Evolutionary conservation across 2,329 filamentous ascomycete species (phyloP).

Genomic region (Trichoderma sp.): DNA sequence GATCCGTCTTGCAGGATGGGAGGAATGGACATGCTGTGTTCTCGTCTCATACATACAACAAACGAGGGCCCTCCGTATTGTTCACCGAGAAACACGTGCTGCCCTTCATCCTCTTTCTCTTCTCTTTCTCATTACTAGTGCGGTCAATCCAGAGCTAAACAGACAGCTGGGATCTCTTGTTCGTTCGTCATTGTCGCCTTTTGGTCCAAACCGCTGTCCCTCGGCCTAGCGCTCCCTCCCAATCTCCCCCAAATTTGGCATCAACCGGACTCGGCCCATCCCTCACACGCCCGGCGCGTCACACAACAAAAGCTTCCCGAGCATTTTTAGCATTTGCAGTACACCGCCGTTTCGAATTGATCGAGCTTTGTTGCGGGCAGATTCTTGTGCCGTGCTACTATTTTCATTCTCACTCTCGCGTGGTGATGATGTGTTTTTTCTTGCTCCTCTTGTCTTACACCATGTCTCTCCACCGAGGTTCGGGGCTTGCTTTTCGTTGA

Average conservation of each 20-base stretch:
- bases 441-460: no score
- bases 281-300: conserved; percentile 3
- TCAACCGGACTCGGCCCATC: conserved; percentile 19
- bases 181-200: conserved; percentile 12
- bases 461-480: neutral
- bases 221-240: conserved; percentile 16
- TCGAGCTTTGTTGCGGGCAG: conserved; percentile 18
- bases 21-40: neutral
- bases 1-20: conserved; percentile 20
- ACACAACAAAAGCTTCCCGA: neutral
- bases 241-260: conserved; percentile 21
- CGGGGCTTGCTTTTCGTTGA: neutral
- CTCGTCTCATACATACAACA: neutral
- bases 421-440: no score
- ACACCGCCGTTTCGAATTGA: conserved; percentile 27
- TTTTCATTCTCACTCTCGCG: neutral
- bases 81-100: conserved; percentile 1
- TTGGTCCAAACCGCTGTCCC: conserved; percentile 5
- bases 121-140: neutral
- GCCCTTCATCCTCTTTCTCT: neutral
- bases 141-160: neutral
- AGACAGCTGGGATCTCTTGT: neutral
- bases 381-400: conserved; percentile 23
- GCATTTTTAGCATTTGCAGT: neutral
- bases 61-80: conserved; percentile 10